These are phyloP conservation scores for Hypericum perforatum DNA, from an alignment of 345 rosid species.

Conservation along the genomic window DNA sequence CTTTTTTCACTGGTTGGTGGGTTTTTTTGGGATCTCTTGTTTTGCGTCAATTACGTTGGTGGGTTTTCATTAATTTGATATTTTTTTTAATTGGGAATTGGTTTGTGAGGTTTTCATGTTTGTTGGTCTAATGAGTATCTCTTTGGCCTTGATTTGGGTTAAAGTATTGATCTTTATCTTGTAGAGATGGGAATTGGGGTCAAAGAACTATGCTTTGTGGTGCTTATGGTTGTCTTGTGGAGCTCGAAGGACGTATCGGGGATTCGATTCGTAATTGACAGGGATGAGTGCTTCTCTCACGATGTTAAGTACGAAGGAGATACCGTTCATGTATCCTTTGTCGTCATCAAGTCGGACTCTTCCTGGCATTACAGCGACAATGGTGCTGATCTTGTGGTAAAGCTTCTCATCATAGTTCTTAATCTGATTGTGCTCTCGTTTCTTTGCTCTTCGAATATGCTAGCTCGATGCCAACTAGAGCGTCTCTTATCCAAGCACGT, in stretches of 20 bases:
- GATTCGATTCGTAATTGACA: conserved; percentile 15
- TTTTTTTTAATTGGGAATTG: too few relatives aligned
- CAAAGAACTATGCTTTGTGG: neutral
- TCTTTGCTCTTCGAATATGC: too few relatives aligned
- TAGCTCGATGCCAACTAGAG: too few relatives aligned
- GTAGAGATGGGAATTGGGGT: conserved; percentile 1
- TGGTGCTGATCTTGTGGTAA: conserved; percentile 63
- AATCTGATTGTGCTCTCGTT: too few relatives aligned
- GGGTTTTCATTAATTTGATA: too few relatives aligned
- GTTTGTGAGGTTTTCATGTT: too few relatives aligned
- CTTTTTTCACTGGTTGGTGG: too few relatives aligned
- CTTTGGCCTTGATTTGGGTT: too few relatives aligned
- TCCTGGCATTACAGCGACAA: conserved; percentile 43
- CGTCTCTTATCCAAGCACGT: too few relatives aligned
- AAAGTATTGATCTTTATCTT: neutral
- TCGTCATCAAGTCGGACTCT: conserved; percentile 10
- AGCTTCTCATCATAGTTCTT: neutral
- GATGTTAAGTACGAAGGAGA: conserved; percentile 11
- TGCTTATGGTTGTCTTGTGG: conserved; percentile 4
- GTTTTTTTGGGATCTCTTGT: too few relatives aligned
- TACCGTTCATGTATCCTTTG: conserved; percentile 17
- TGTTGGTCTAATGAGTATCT: too few relatives aligned
- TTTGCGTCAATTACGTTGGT: too few relatives aligned
- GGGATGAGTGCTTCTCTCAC: conserved; percentile 18
- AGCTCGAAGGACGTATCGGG: conserved; percentile 1